Conservation (phyloP, 306 rosid species). For the Prunus salicina region DNA sequence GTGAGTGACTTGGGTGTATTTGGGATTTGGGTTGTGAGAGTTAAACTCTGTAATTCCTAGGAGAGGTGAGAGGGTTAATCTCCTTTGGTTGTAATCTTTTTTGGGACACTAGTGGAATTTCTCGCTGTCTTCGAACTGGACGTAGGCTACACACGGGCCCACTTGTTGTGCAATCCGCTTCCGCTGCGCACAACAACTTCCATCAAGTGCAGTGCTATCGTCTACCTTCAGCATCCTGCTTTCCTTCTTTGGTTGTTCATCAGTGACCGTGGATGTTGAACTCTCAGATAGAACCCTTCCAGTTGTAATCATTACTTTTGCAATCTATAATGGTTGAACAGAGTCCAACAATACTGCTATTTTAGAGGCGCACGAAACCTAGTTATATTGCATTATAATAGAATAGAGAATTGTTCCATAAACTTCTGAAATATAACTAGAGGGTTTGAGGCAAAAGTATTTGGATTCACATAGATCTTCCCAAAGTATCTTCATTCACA, state of each 20-base stretch:
- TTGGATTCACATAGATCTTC: background rate
- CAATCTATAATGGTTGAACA: slow-evolving; percentile 54
- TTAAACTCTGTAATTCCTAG: too few species aligned
- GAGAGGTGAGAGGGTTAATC: too few species aligned
- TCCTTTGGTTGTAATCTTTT: too few species aligned
- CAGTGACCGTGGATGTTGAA: slow-evolving; percentile 41
- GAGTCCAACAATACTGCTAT: slow-evolving; percentile 27
- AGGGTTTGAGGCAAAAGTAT: background rate
- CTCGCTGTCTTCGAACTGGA: too few species aligned
- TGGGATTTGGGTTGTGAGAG: too few species aligned
- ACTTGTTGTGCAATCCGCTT: too few species aligned
- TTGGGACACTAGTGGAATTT: too few species aligned
- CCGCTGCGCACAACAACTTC: too few species aligned
- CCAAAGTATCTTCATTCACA: background rate
- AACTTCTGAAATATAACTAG: background rate
- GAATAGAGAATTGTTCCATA: background rate
- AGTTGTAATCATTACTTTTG: slow-evolving; percentile 63
- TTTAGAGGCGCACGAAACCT: slow-evolving; percentile 10
- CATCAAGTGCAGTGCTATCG: slow-evolving; percentile 18
- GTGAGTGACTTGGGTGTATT: too few species aligned
- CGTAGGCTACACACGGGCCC: too few species aligned
- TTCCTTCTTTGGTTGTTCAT: slow-evolving; percentile 49
- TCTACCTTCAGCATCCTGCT: slow-evolving; percentile 69
- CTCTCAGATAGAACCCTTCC: slow-evolving; percentile 65
- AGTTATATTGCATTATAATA: background rate